These are phyloP conservation scores for Claviceps africana DNA, from an alignment of 2,329 filamentous ascomycete genomes.

Conservation along the genomic window DNA sequence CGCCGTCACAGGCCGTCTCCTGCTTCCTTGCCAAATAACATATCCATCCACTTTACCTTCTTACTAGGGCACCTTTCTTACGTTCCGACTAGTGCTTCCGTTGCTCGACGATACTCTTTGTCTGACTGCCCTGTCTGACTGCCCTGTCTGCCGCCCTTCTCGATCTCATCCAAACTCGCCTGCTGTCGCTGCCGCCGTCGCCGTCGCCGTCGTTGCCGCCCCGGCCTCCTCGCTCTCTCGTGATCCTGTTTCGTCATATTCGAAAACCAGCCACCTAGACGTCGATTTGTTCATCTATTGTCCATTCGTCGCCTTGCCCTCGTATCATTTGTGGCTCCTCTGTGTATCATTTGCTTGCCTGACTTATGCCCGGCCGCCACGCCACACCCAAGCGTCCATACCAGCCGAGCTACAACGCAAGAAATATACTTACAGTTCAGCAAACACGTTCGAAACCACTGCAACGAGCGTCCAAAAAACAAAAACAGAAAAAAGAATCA, in stretches of 20 bases:
- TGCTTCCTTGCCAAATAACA: not conserved
- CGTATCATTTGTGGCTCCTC: not conserved
- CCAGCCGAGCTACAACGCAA: not conserved
- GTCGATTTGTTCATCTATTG: not conserved
- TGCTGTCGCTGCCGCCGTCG: not conserved
- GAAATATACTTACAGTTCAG: not conserved
- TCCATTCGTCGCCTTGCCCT: not conserved
- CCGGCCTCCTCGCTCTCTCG: not conserved
- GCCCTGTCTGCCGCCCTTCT: not conserved
- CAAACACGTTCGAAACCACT: not conserved
- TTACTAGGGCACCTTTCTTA: not conserved
- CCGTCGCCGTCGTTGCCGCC: not conserved
- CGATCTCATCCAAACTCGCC: not conserved
- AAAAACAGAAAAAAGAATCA: not conserved
- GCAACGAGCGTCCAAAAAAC: not conserved
- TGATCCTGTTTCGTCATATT: slow-evolving; percentile 4
- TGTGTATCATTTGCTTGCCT: not conserved
- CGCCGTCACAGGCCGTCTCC: not conserved
- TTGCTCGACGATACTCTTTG: not conserved
- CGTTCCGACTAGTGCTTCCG: not conserved
- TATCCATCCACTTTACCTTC: not conserved
- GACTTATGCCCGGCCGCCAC: not conserved
- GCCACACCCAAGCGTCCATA: not conserved
- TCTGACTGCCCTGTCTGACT: not conserved
- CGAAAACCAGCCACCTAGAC: not conserved